Evolutionary conservation across 495 filamentous ascomycete genomes (phyloP), one percentile per base, ranked within the genome.

Genomic region (Apiosordaria backusii): DNA sequence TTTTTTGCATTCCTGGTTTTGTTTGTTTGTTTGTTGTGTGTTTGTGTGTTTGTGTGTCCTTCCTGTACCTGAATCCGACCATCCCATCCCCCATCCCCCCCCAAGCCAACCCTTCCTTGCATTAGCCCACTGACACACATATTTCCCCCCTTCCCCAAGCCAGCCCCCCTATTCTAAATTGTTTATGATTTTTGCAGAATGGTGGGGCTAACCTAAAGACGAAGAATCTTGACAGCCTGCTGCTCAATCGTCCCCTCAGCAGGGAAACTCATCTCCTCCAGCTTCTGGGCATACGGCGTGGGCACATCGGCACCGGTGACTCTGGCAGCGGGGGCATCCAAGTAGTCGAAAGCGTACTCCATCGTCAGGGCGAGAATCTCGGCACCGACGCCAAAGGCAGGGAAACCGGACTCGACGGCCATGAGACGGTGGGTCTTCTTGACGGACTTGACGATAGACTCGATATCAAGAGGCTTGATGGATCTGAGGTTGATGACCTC

Each of bases 401-500:
- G 95, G 87, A 93, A 99, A 66, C 96, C 95, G 55, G 92, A 96
- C 82, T 97, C 95, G 66, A 99, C 92, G 25, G 87, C 88, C 80
- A 99, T 87, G 66, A 99, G 85, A 74, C 89, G 89, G 75, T 90
- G 90, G 23, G 95, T 99, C 89, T 99, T 99, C 89, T 97, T 97
- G 75, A 98, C 90, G 16, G 92, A 97, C 78, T 94, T 92, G 75
- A 97, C 85, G 76, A 99, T 97, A 63, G 89, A 85, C 80, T 97
- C 93, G 52, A 99, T 88, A 76, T 99, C 95, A 62, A 99, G 84
- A 45, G 95, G 95, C 86, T 97, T 99, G 79, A 99, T 79, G 66
- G 92, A 97, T 69, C 95, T 92, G 61, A 99, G 88, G 84, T 99
- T 99, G 86, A 99, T 91, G 63, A 99, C 96, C 81, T 99, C 95